A percentile compares a stretch with the other conserved stretches of the same genome.
Evolutionary conservation across 2,329 filamentous ascomycete genomes (phyloP).

Genomic region (Gnomoniopsis sp.): DNA sequence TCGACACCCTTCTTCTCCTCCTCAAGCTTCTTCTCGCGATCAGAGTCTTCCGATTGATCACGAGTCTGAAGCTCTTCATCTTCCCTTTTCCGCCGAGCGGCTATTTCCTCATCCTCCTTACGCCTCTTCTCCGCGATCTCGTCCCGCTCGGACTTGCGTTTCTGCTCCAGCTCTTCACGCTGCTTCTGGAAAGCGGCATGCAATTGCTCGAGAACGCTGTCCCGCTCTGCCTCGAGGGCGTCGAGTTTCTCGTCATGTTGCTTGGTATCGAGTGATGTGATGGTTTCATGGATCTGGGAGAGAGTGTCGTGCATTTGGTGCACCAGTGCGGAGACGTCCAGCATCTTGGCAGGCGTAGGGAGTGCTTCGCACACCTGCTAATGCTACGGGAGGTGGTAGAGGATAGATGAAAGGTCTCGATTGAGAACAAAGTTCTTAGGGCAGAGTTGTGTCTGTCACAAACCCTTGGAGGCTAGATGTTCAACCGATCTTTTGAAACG

Average conservation of each 20-base stretch:
- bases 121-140: conserved; percentile 33
- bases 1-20: conserved; percentile 29
- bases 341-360: conserved; percentile 19
- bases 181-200: conserved; percentile 30
- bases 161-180: conserved; percentile 26
- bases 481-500: neutral
- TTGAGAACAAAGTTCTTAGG: neutral
- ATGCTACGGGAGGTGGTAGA: neutral
- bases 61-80: conserved; percentile 31
- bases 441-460: neutral
- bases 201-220: conserved; percentile 30
- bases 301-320: conserved; percentile 41
- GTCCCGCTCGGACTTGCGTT: conserved; percentile 28
- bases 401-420: neutral
- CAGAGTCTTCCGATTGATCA: conserved; percentile 28
- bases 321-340: conserved; percentile 36
- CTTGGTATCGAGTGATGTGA: conserved; percentile 30
- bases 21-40: conserved; percentile 27
- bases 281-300: conserved; percentile 34
- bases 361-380: neutral
- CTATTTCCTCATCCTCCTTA: conserved; percentile 39
- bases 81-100: conserved; percentile 31
- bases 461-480: neutral
- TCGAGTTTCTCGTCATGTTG: conserved; percentile 35
- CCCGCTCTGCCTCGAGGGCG: conserved; percentile 36